Percentiles rank a stretch among this genome's conserved stretches.
Conservation (phyloP, 1,284 basidiomycete genomes). For the Pseudozyma sp. region DNA sequence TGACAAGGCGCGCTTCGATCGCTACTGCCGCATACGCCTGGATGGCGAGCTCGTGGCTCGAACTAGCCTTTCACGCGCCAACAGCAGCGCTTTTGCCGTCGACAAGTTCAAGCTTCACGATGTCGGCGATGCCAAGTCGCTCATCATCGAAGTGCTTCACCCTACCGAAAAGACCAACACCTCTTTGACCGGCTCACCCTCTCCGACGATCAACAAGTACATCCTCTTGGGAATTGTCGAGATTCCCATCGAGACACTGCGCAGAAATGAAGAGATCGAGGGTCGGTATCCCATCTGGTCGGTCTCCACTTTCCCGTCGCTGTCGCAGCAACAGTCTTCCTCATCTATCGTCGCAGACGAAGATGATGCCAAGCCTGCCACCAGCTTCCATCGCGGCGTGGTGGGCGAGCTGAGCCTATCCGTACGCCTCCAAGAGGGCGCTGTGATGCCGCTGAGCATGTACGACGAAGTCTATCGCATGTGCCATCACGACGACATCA, state of each 20-base stretch:
- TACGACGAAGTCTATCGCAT: constrained; percentile 45
- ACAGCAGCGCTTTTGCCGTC: constrained; percentile 25
- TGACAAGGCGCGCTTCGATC: constrained; percentile 41
- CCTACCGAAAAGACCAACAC: constrained; percentile 27
- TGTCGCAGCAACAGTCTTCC: constrained; percentile 3
- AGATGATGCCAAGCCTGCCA: constrained; percentile 27
- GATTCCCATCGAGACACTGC: constrained; percentile 57
- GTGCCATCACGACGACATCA: constrained; percentile 30
- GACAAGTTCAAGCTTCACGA: constrained; percentile 57
- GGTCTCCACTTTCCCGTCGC: constrained; percentile 15
- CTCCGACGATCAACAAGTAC: constrained; percentile 29
- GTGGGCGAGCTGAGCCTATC: constrained; percentile 57
- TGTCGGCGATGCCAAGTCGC: constrained; percentile 34
- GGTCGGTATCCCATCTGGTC: constrained; percentile 64
- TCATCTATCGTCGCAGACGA: constrained; percentile 4
- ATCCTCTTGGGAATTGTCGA: constrained; percentile 54
- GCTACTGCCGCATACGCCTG: constrained; percentile 56
- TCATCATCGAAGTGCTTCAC: constrained; percentile 56
- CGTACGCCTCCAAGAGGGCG: constrained; percentile 49
- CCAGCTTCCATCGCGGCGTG: constrained; percentile 40
- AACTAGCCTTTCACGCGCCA: constrained; percentile 35
- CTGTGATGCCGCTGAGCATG: constrained; percentile 50
- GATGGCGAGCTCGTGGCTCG: constrained; percentile 53
- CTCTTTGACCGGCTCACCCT: constrained; percentile 27
- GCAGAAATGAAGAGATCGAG: constrained; percentile 58